phyloP scores from a whole-genome alignment of 345 rosid genomes.

The Hirschfeldia incana region DNA sequence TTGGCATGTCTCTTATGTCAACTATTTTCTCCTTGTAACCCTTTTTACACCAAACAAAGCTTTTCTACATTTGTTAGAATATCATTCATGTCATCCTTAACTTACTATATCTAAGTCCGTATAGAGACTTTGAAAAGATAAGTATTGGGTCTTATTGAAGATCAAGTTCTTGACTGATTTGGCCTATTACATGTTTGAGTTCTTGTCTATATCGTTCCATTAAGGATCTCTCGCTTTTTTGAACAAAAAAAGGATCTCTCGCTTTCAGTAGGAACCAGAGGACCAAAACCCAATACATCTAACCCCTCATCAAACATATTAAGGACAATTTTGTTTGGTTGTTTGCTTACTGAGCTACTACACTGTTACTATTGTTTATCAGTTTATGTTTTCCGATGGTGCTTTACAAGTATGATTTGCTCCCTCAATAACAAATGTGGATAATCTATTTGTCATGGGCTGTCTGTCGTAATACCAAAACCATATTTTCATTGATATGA shows the following conservation, averaged over 20 bases:
- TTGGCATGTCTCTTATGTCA: constrained; percentile 43
- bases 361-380: neutral
- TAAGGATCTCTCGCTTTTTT: constrained; percentile 77
- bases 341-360: neutral
- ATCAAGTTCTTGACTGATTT: too few relatives aligned
- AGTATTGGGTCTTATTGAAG: too few relatives aligned
- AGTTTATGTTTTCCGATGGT: neutral
- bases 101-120: too few relatives aligned
- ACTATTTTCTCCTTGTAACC: constrained; percentile 94
- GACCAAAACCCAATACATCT: constrained; percentile 92
- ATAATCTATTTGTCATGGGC: neutral
- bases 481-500: neutral
- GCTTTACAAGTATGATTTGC: neutral
- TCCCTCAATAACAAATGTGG: neutral
- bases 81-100: neutral
- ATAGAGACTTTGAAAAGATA: too few relatives aligned
- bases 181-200: constrained; percentile 69
- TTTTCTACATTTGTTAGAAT: constrained; percentile 16
- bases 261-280: constrained; percentile 89
- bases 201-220: constrained; percentile 98
- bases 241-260: constrained; percentile 62
- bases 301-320: constrained; percentile 74
- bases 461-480: neutral
- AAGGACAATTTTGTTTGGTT: neutral
- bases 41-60: constrained; percentile 39